Percentiles rank a stretch among this genome's conserved stretches.
These are phyloP conservation scores for Phytophthora boehmeriae DNA, from an alignment of 352 stramenopile species.

Conservation along the genomic window DNA sequence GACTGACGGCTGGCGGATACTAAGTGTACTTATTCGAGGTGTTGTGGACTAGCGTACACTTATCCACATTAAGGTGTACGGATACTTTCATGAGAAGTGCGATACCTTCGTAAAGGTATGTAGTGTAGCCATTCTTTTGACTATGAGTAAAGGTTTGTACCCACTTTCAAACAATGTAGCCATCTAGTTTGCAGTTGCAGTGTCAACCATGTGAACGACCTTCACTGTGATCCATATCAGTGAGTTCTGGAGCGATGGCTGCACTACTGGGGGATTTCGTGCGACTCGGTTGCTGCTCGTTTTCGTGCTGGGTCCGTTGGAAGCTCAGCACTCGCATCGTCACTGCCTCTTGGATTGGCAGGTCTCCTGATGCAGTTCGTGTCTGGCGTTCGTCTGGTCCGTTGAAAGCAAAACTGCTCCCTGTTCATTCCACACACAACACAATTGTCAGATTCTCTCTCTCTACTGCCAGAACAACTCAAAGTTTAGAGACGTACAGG, in stretches of 20 bases:
- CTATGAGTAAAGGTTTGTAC: too few relatives aligned
- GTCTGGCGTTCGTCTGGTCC: slow-evolving; percentile 19
- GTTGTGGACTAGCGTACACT: neutral
- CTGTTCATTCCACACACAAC: slow-evolving; percentile 12
- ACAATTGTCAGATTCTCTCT: neutral
- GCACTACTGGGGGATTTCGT: slow-evolving; percentile 20
- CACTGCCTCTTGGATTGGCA: slow-evolving; percentile 28
- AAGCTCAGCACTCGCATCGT: slow-evolving; percentile 47
- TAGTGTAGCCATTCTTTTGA: too few relatives aligned
- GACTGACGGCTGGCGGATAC: slow-evolving; percentile 1
- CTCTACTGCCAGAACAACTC: neutral
- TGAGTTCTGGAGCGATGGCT: slow-evolving; percentile 15
- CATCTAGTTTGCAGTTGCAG: slow-evolving; percentile 7
- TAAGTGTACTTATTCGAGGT: neutral
- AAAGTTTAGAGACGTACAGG: slow-evolving; percentile 21
- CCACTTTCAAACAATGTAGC: slow-evolving; percentile 11
- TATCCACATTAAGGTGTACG: neutral
- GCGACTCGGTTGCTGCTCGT: slow-evolving; percentile 21
- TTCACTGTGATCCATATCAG: slow-evolving; percentile 1
- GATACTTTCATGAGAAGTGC: slow-evolving; percentile 3
- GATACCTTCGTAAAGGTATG: neutral
- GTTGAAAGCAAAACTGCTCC: slow-evolving; percentile 43
- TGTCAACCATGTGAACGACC: neutral
- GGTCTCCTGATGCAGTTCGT: slow-evolving; percentile 18
- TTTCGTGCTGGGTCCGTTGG: slow-evolving; percentile 10